These are phyloP conservation scores for sorghum (Sorghum bicolor) DNA, from an alignment of 176 grass and related monocot genomes.

Conservation along the genomic window DNA sequence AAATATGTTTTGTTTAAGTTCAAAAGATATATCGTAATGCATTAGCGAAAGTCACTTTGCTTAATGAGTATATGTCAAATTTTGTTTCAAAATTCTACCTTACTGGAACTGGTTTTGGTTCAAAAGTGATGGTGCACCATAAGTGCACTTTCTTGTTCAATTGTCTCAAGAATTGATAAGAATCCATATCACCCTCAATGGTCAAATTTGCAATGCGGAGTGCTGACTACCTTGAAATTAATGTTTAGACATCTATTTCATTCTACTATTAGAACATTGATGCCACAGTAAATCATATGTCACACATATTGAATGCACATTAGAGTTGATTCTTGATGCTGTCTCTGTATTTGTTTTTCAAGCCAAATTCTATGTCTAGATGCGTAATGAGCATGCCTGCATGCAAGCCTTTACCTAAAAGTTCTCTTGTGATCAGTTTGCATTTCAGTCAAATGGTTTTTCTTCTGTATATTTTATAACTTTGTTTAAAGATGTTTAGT, in stretches of 20 bases:
- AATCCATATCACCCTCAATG: not conserved
- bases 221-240: not conserved
- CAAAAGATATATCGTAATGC: not conserved
- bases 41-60: not conserved
- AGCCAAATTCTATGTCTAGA: too few relatives aligned
- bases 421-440: not conserved
- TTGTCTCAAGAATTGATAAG: not conserved
- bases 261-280: not conserved
- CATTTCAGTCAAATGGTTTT: not conserved
- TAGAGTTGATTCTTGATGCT: not conserved
- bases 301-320: not conserved
- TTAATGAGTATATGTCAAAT: not conserved
- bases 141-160: not conserved
- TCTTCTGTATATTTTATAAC: not conserved
- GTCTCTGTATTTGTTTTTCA: not conserved
- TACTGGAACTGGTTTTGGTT: not conserved
- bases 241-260: not conserved
- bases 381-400: not conserved
- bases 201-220: not conserved
- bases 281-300: not conserved
- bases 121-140: not conserved
- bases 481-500: not conserved
- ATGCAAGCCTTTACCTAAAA: not conserved
- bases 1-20: not conserved
- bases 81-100: not conserved